A percentile compares a stretch with the other conserved stretches of the same genome.
Conservation (phyloP, 2,329 filamentous ascomycete species). For the Acrodontium crateriforme region DNA sequence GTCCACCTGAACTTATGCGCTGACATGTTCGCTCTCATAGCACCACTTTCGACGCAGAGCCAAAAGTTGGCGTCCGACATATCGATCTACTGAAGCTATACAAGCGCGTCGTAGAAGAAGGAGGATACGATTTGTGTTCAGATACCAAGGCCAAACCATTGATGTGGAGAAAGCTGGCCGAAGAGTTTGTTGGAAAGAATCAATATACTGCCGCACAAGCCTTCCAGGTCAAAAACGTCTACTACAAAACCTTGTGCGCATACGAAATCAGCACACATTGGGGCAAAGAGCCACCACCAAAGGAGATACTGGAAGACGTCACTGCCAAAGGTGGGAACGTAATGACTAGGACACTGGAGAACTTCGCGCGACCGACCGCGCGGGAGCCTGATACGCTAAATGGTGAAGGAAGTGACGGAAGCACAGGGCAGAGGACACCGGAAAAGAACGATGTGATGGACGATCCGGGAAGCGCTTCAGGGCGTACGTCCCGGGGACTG, state of each 20-base stretch:
- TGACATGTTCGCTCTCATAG: constrained; percentile 24
- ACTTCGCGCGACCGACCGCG: constrained; percentile 44
- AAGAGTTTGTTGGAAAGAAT: constrained; percentile 60
- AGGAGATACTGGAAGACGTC: constrained; percentile 69
- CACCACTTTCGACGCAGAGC: constrained; percentile 64
- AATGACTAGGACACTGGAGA: constrained; percentile 65
- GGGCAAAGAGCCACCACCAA: constrained; percentile 68
- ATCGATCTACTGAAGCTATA: constrained; percentile 70
- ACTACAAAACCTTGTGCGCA: constrained; percentile 74
- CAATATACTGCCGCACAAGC: constrained; percentile 70
- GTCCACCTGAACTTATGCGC: constrained; percentile 3
- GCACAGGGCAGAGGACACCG: constrained; percentile 34
- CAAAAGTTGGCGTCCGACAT: constrained; percentile 63
- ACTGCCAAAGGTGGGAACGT: constrained; percentile 70
- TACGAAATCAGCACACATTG: constrained; percentile 73
- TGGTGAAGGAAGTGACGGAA: constrained; percentile 36
- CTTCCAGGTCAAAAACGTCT: constrained; percentile 74
- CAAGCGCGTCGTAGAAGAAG: constrained; percentile 59
- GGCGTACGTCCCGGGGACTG: constrained; percentile 20
- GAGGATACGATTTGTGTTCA: constrained; percentile 70
- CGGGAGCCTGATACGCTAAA: constrained; percentile 35
- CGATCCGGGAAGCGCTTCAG: constrained; percentile 29
- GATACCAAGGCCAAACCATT: constrained; percentile 60
- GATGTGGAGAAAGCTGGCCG: constrained; percentile 68
- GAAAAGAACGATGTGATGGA: constrained; percentile 37